Evolutionary conservation across 345 rosid species (phyloP).

Genomic region (Rhizophora mangle): DNA sequence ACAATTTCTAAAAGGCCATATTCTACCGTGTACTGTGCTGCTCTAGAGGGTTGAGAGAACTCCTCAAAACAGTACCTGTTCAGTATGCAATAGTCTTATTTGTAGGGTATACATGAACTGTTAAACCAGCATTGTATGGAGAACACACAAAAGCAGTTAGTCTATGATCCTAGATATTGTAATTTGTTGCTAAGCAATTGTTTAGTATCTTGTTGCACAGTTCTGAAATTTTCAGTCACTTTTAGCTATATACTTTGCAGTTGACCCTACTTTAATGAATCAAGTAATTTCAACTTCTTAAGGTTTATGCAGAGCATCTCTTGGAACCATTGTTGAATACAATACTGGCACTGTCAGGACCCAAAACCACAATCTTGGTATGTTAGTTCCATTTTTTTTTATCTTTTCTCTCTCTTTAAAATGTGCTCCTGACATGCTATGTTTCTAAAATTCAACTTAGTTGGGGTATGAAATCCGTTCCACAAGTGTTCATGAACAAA

Average conservation of each 20-base stretch:
- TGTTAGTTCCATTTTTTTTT: neutral
- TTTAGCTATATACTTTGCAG: neutral
- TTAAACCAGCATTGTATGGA: too few relatives aligned
- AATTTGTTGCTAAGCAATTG: too few relatives aligned
- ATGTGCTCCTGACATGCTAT: neutral
- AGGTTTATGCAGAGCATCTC: constrained; percentile 96
- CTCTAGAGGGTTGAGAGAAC: too few relatives aligned
- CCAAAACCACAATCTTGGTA: constrained; percentile 82
- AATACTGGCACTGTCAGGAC: constrained; percentile 65
- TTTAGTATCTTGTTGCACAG: too few relatives aligned
- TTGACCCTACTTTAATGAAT: neutral
- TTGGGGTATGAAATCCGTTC: constrained; percentile 93
- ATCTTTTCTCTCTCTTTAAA: neutral
- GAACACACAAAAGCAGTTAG: too few relatives aligned
- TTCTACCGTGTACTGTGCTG: too few relatives aligned
- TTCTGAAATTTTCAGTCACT: too few relatives aligned
- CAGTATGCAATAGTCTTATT: too few relatives aligned
- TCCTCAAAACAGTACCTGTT: too few relatives aligned
- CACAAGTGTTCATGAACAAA: constrained; percentile 73
- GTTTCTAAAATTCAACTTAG: constrained; percentile 33
- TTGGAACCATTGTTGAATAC: constrained; percentile 76
- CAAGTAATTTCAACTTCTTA: constrained; percentile 25
- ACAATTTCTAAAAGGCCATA: too few relatives aligned
- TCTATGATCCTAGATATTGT: too few relatives aligned
- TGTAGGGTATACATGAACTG: too few relatives aligned